Base-by-base conservation (phyloP, 257 asterid genomes). In the Penstemon eatonii region DNA sequence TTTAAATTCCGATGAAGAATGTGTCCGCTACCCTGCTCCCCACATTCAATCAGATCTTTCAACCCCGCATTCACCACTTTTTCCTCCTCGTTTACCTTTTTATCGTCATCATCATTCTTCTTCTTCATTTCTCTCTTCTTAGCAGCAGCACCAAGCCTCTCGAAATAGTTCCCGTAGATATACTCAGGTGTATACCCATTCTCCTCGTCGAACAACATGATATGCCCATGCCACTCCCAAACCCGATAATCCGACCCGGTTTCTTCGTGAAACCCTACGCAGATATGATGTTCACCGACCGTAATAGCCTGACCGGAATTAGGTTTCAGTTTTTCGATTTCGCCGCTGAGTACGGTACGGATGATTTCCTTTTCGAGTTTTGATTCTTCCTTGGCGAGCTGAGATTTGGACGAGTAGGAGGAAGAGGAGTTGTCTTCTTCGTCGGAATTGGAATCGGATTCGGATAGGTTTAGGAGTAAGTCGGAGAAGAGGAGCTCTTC, bases 191-290 rank as follows among this genome's bases (percentile, higher is more conserved):
- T 74, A 72, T 86, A 94, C 33, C 96, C 99, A 70, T 89, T 83
- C 75, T 91, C 96, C 74, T 91, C 99, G 73, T 91, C 96, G 64
- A 91, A 91, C 75, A 91, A 59, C 96, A 89, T 89, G 5, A 91
- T 80, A 73, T 94, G 98, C 1, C 99, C 99, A 39, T 91, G 99
- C 99, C 99, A 94, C 78, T 94, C 99, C 96, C 99, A 91, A 4
- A 89, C 98, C 13, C 98, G 87, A 63, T 89, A 87, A 79, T 86
- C 95, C 5, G 96, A 87, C 49, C 78, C 93, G 0, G 76, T 47
- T 10, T 94, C 98, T 75, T 91, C 92, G 19, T 89, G 95, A 80
- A 86, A 91, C 55, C 96, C 96, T 2, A 94, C 87, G 69, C 99
- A 94, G 67, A 94, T 83, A 56, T 89, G 99, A 68, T 94, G 99